phyloP scores from a whole-genome alignment of 257 asterid genomes.

The Thymus quinquecostatus region DNA sequence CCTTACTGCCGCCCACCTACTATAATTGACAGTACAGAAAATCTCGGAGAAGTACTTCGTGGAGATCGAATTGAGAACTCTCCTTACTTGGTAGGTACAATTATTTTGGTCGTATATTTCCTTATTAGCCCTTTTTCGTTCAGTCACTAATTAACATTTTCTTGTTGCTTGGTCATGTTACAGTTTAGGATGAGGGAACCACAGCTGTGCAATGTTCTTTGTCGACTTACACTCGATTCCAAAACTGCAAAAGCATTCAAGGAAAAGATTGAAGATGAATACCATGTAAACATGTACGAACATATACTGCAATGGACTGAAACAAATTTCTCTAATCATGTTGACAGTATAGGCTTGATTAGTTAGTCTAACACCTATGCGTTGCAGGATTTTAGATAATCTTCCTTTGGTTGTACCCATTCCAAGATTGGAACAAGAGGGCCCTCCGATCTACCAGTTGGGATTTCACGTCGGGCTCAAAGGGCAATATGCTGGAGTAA shows the following conservation, averaged over 20 bases:
- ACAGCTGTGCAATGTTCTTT: constrained; percentile 62
- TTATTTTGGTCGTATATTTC: not conserved
- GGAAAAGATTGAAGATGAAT: constrained; percentile 69
- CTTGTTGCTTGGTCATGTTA: constrained; percentile 22
- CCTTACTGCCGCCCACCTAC: constrained; percentile 62
- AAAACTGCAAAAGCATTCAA: constrained; percentile 57
- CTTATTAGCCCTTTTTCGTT: not conserved
- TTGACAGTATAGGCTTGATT: not conserved
- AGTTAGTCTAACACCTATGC: constrained; percentile 3
- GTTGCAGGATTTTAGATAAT: constrained; percentile 71
- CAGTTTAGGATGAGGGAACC: constrained; percentile 85
- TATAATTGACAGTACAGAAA: constrained; percentile 69
- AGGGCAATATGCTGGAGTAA: constrained; percentile 70
- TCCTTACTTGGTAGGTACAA: constrained; percentile 51
- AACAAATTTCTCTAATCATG: constrained; percentile 14
- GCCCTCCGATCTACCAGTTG: constrained; percentile 67
- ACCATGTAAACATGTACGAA: constrained; percentile 69
- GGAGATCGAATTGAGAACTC: constrained; percentile 84
- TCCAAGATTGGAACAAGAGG: constrained; percentile 55
- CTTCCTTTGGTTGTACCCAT: constrained; percentile 77
- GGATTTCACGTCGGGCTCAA: constrained; percentile 67
- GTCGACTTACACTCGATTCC: constrained; percentile 51
- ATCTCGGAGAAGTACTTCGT: constrained; percentile 84
- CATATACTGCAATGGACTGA: constrained; percentile 10
- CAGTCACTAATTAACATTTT: constrained; percentile 23